Percentiles rank a stretch among this genome's conserved stretches.
These are phyloP conservation scores for Chrysanthemum lavandulifolium DNA, from an alignment of 129 eudicot species.

Conservation along the genomic window DNA sequence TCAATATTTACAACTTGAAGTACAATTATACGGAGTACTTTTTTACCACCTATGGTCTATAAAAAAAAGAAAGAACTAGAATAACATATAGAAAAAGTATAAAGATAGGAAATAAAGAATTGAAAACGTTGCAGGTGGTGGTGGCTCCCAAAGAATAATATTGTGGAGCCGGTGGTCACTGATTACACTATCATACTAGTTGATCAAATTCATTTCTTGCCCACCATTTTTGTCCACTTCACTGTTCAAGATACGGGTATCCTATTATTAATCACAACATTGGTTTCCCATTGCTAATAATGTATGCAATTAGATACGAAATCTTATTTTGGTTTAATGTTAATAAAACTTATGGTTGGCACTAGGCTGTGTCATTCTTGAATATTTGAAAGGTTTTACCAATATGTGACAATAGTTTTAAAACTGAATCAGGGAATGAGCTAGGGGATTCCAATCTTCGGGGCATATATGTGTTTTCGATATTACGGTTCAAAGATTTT, in stretches of 20 bases:
- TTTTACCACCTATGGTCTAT: no score
- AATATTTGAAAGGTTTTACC: no score
- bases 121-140: constrained; percentile 22
- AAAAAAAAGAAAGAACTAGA: not conserved
- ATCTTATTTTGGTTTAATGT: no score
- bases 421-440: no score
- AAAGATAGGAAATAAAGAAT: not conserved
- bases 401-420: no score
- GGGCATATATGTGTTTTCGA: no score
- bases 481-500: no score
- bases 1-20: no score
- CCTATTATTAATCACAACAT: not conserved
- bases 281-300: not conserved
- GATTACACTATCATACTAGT: constrained; percentile 37
- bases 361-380: no score
- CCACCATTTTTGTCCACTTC: constrained; percentile 39
- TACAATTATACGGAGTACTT: no score
- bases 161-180: constrained; percentile 35
- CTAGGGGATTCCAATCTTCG: no score
- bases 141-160: constrained; percentile 36
- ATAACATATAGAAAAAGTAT: not conserved
- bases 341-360: no score
- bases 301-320: not conserved
- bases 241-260: constrained; percentile 27
- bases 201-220: constrained; percentile 35